These are phyloP conservation scores for Colletotrichum noveboracense DNA, from an alignment of 2,329 filamentous ascomycete species.

Conservation along the genomic window DNA sequence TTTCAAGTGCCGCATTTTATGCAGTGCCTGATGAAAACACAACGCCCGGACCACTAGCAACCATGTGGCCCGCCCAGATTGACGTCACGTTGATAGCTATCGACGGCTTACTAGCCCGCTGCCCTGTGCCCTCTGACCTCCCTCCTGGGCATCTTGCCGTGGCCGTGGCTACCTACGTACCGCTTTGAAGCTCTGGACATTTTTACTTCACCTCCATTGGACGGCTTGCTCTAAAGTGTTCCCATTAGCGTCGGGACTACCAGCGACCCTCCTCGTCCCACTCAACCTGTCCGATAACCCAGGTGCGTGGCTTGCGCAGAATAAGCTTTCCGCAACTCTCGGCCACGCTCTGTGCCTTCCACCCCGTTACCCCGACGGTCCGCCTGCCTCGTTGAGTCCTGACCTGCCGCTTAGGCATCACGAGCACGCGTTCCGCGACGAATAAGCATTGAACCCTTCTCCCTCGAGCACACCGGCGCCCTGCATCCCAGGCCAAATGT, in stretches of 20 bases:
- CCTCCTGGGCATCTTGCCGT: background rate
- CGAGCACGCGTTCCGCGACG: background rate
- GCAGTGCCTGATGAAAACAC: background rate
- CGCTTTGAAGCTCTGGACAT: background rate
- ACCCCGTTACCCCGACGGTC: background rate
- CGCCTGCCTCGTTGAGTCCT: background rate
- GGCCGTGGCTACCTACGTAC: background rate
- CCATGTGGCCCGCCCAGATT: background rate
- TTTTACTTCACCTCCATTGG: background rate
- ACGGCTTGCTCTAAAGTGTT: background rate
- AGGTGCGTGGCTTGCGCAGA: background rate
- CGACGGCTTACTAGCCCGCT: background rate
- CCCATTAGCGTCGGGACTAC: background rate
- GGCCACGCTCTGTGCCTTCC: background rate
- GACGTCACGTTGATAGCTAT: background rate
- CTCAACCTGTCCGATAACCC: background rate
- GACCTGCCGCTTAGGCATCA: background rate
- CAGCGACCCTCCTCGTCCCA: background rate
- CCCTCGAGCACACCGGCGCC: background rate
- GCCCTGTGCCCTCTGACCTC: background rate
- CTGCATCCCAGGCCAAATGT: background rate
- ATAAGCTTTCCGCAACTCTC: slow-evolving; percentile 5
- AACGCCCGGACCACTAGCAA: background rate
- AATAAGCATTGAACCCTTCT: background rate
- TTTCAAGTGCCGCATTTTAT: background rate